Base-by-base conservation (phyloP, 2,329 filamentous ascomycete genomes). In the Stylonectria norvegica region DNA sequence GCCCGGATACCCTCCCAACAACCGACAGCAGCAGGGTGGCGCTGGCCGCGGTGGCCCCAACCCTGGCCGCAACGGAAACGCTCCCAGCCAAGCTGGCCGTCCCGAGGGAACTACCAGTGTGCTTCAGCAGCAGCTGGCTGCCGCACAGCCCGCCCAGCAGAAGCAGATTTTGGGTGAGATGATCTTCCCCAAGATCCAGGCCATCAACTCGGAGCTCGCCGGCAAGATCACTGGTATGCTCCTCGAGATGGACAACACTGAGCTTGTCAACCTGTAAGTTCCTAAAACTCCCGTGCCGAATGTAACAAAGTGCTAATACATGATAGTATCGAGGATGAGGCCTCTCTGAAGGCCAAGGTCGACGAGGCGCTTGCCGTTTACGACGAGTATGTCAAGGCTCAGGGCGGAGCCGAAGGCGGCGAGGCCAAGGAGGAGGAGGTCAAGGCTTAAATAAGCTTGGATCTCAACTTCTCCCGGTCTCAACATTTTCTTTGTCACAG, bases 181-280 rank as follows among this genome's bases (percentile, higher is more conserved):
- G 57, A 86, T 98, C 58, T 98, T 97, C 79, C 93, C 93, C 64
- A 98, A 97, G 85, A 97, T 98, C 61, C 83, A 90, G 68, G 82
- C 81, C 55, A 84, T 95, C 70, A 93, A 98, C 75, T 86, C 89
- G 45, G 90, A 96, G 60, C 78, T 98, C 61, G 93, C 93, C 49
- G 93, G 93, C 65, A 98, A 98, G 84, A 97, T 98, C 68, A 98
- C 93, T 48, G 93, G 93, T 72, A 98, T 98, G 93, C 85, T 98
- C 60, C 73, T 98, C 59, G 93, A 98, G 80, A 98, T 98, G 93
- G 93, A 97, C 61, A 97, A 97, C 71, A 67, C 77, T 42, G 93
- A 98, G 75, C 76, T 98, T 58, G 79, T 98, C 63, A 88, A 87
- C 71, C 80, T 98, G 88, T 95, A 85, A 87, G 90, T 87, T 51